Base-by-base conservation (phyloP, 1,139 yeast species). In the Spathaspora sp. region DNA sequence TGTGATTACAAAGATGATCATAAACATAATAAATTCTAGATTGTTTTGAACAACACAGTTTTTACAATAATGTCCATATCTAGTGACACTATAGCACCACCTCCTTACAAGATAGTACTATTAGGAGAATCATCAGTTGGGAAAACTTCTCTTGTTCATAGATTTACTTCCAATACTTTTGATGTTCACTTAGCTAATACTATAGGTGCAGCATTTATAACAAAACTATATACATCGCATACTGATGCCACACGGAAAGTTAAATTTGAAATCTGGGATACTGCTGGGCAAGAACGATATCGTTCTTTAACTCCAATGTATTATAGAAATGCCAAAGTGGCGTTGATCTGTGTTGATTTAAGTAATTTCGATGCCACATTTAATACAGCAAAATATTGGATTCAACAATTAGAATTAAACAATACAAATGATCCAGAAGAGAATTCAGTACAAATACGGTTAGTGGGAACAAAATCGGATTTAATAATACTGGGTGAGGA, bases 271-370 rank as follows among this genome's bases (percentile, higher is more conserved):
- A 72, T 75, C 48, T 75, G 80, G 80, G 80, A 75, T 50, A 75
- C 80, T n/a, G 80, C 80, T 2, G 80, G 80, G 29, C 80, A 75
- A 55, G 80, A 75, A 49, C 55, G 80, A 41, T 75, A 75, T 57
- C 62, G 72, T 49, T 70, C 76, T 9, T 61, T 75, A 38, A 74
- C 79, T 1, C 80, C 80, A 4, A 75, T 75, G 80, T 75, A 75
- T 57, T 75, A 75, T 55, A 55, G 80, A 29, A 72, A 73, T 51
- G 74, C 78, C 38, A 66, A 64, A 44, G 67, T 68, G n/a, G 79
- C 79, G 0, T 59, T 72, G 39, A 61, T 72, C 4, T 69, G 75
- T 46, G 67, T 67, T 52, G 77, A 72, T 53, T 47, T 70, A 44
- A 57, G 61, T 41, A 70, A 72, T 49, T 52, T 65, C 9, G 58